Evolutionary conservation across 1,284 basidiomycete species (phyloP).

Genomic region (Cryptococcus floricola): DNA sequence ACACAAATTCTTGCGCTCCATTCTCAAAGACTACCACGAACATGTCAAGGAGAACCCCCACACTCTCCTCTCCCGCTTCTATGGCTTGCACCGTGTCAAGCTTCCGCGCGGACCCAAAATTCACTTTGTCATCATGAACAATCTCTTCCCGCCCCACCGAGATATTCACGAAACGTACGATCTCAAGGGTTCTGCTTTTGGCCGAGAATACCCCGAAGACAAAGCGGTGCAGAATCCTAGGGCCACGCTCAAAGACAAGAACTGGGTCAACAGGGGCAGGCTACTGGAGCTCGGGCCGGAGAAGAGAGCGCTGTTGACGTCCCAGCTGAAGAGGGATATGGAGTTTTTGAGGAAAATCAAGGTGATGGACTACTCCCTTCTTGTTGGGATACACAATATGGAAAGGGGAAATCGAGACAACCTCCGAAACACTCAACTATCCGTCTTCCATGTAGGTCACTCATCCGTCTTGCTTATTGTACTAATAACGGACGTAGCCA

Average conservation of each 20-base stretch:
- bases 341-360: conserved; percentile 75
- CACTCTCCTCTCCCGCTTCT: conserved; percentile 88
- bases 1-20: conserved; percentile 85
- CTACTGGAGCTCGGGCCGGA: conserved; percentile 86
- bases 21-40: conserved; percentile 79
- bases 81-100: conserved; percentile 95
- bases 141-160: conserved; percentile 93
- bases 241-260: conserved; percentile 91
- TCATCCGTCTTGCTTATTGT: no score
- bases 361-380: conserved; percentile 95
- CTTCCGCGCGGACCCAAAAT: conserved; percentile 90
- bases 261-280: conserved; percentile 83
- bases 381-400: conserved; percentile 93
- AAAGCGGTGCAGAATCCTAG: conserved; percentile 73
- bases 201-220: conserved; percentile 82
- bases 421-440: conserved; percentile 79
- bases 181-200: conserved; percentile 89
- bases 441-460: conserved; percentile 75
- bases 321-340: conserved; percentile 82
- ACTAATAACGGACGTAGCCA: conserved; percentile 54
- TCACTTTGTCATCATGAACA: conserved; percentile 99
- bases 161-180: conserved; percentile 98
- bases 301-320: conserved; percentile 82
- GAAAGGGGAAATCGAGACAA: conserved; percentile 86
- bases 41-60: conserved; percentile 91